phyloP scores from a whole-genome alignment of 306 rosid species.

The Gleditsia sinensis region DNA sequence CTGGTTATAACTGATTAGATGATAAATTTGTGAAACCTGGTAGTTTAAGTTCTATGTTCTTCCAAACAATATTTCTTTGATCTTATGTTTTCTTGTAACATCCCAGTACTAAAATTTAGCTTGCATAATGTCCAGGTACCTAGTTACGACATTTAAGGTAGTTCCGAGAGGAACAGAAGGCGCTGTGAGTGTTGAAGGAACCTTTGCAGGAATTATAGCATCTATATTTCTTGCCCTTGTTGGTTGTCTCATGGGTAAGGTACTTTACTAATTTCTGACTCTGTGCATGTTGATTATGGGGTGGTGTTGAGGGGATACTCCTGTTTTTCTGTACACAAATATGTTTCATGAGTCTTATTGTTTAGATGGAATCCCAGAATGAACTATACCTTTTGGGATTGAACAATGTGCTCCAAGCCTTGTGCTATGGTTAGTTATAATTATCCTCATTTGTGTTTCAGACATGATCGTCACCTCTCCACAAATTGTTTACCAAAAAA shows the following conservation, averaged over 20 bases:
- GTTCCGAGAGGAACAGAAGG: slow-evolving; percentile 99
- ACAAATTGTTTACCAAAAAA: background rate
- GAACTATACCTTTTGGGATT: background rate
- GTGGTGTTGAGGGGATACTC: background rate
- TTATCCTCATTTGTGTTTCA: slow-evolving; percentile 1
- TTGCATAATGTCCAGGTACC: slow-evolving; percentile 62
- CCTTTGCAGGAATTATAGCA: slow-evolving; percentile 90
- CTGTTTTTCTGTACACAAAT: background rate
- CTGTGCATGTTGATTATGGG: background rate
- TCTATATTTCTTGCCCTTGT: slow-evolving; percentile 68
- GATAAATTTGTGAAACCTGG: background rate
- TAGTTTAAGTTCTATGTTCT: background rate
- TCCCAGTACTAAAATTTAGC: slow-evolving; percentile 15
- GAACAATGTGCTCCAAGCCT: slow-evolving; percentile 12
- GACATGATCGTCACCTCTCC: background rate
- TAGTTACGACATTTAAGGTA: slow-evolving; percentile 81
- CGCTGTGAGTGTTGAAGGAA: slow-evolving; percentile 93
- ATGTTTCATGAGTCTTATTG: background rate
- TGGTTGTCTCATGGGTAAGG: slow-evolving; percentile 73
- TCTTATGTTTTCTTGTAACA: slow-evolving; percentile 7
- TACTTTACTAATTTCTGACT: slow-evolving; percentile 41
- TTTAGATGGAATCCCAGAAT: background rate
- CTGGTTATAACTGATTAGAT: background rate
- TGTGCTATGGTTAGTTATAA: background rate
- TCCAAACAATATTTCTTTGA: slow-evolving; percentile 3